Percentiles rank a stretch among this genome's conserved stretches.
phyloP scores from a whole-genome alignment of 2,329 filamentous ascomycete genomes.

The Penicillium sp. region DNA sequence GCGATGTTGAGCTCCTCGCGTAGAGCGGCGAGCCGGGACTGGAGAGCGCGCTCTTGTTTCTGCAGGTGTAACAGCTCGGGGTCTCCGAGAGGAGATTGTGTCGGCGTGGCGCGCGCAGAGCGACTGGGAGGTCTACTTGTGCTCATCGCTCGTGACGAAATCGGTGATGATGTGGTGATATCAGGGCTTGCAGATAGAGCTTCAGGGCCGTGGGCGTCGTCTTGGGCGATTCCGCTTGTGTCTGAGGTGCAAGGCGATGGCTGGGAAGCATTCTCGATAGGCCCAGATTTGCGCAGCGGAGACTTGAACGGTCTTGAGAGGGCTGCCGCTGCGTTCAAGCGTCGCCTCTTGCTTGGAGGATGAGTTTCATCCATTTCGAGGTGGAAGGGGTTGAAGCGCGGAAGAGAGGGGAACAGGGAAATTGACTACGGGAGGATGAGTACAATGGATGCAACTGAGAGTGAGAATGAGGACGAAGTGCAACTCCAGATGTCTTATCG shows the following conservation, averaged over 20 bases:
- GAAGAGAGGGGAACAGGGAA: neutral
- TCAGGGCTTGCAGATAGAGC: neutral
- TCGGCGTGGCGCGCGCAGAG: constrained; percentile 11
- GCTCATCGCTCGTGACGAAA: constrained; percentile 9
- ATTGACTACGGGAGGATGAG: neutral
- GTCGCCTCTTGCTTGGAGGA: constrained; percentile 61
- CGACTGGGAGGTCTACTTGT: constrained; percentile 6
- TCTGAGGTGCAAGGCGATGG: constrained; percentile 9
- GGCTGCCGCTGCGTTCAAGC: constrained; percentile 59
- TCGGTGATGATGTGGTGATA: constrained; percentile 5
- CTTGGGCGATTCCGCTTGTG: neutral
- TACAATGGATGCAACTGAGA: neutral
- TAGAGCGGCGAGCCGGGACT: constrained; percentile 33
- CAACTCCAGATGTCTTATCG: constrained; percentile 16
- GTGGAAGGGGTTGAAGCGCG: neutral
- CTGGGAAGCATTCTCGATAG: constrained; percentile 14
- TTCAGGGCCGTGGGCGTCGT: neutral
- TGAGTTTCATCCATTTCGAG: constrained; percentile 20
- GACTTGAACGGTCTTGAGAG: constrained; percentile 73
- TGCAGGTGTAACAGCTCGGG: constrained; percentile 34
- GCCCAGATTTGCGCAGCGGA: constrained; percentile 56
- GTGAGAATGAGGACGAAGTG: constrained; percentile 1
- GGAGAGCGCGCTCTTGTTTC: constrained; percentile 38
- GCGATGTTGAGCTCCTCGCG: constrained; percentile 51
- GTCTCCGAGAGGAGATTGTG: constrained; percentile 21